Conservation (phyloP, 169 alveolate genomes). For the Besnoitia besnoiti region DNA sequence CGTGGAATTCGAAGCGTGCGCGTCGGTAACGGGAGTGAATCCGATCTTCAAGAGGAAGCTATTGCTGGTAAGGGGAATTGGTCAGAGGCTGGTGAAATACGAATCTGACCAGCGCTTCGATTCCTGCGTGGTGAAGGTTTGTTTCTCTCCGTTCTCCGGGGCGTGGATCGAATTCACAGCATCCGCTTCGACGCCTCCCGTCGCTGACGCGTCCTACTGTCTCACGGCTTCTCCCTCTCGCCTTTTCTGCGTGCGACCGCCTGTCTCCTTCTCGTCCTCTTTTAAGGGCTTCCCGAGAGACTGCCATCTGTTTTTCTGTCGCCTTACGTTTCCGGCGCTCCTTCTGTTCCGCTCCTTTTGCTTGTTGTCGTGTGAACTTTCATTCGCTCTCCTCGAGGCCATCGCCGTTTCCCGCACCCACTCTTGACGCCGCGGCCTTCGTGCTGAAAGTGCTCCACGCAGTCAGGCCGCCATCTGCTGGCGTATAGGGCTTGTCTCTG, state of each 20-base stretch:
- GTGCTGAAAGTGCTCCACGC: too few relatives aligned
- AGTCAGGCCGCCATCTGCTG: too few relatives aligned
- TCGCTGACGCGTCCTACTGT: neutral
- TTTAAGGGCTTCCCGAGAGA: too few relatives aligned
- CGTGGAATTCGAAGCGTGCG: slow-evolving; percentile 69
- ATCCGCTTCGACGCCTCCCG: neutral
- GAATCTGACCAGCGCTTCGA: neutral
- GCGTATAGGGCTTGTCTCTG: too few relatives aligned
- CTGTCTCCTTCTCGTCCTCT: neutral
- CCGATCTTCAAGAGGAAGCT: slow-evolving; percentile 68
- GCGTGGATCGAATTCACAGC: too few relatives aligned
- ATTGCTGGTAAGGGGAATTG: slow-evolving; percentile 49
- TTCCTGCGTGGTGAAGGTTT: too few relatives aligned
- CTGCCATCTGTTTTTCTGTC: neutral
- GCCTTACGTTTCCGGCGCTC: neutral
- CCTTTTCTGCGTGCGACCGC: neutral
- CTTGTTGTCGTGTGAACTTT: neutral
- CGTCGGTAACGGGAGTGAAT: slow-evolving; percentile 69
- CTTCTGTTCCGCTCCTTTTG: neutral
- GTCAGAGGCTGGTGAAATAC: neutral
- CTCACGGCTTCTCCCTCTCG: neutral
- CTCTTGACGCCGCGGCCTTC: too few relatives aligned
- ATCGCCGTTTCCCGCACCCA: too few relatives aligned
- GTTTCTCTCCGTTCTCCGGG: too few relatives aligned
- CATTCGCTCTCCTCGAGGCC: neutral